Evolutionary conservation across 345 rosid genomes (phyloP).

Genomic region (Rhizophora apiculata): DNA sequence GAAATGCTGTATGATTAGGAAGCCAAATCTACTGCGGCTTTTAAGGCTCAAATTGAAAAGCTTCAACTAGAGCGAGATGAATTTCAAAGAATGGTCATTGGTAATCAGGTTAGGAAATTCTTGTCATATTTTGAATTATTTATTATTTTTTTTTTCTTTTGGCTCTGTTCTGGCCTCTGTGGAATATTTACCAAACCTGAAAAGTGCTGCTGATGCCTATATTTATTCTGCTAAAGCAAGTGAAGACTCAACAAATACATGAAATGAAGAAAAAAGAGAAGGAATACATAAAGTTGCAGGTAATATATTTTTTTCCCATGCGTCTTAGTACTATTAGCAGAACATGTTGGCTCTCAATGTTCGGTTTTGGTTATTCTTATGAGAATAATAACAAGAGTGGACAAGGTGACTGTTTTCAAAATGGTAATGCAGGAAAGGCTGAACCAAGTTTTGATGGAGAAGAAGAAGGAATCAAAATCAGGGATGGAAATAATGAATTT

Average conservation of each 20-base stretch:
- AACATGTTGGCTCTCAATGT: not conserved
- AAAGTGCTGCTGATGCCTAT: slow-evolving; percentile 7
- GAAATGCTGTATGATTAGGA: slow-evolving; percentile 42
- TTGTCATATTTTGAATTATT: not conserved
- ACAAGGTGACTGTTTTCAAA: too few species aligned
- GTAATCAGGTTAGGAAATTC: slow-evolving; percentile 64
- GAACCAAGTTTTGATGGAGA: slow-evolving; percentile 98
- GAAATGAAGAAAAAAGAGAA: slow-evolving; percentile 97
- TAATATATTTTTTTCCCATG: slow-evolving; percentile 10
- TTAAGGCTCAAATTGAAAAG: slow-evolving; percentile 86
- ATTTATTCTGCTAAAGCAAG: slow-evolving; percentile 63
- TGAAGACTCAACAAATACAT: slow-evolving; percentile 92
- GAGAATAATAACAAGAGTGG: too few species aligned
- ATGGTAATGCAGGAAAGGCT: slow-evolving; percentile 62
- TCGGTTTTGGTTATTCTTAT: not conserved
- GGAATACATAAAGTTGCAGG: slow-evolving; percentile 97
- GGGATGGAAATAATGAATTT: slow-evolving; percentile 99
- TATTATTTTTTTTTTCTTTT: not conserved
- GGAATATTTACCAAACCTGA: slow-evolving; percentile 10
- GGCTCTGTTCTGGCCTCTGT: not conserved
- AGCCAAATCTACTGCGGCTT: slow-evolving; percentile 82
- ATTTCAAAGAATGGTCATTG: slow-evolving; percentile 96
- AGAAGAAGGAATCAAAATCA: slow-evolving; percentile 94
- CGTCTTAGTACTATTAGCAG: not conserved
- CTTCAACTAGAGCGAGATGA: slow-evolving; percentile 94